phyloP scores from a whole-genome alignment of 768 basidiomycete species.

The Hemileccinum rubropunctum region DNA sequence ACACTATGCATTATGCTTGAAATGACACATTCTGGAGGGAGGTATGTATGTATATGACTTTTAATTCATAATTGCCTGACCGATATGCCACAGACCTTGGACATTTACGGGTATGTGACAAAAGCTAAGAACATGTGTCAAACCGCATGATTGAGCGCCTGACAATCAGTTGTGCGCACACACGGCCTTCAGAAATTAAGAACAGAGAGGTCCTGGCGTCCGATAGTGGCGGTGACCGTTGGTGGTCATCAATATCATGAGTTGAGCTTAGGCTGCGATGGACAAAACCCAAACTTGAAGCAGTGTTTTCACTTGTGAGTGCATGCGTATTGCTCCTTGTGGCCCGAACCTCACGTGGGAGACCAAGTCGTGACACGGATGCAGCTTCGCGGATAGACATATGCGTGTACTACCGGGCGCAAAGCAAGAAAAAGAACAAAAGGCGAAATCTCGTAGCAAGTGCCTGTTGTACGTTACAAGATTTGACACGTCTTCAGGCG shows the following conservation, averaged over 20 bases:
- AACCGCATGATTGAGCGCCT: not conserved
- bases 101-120: not conserved
- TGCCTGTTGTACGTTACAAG: conserved; percentile 48
- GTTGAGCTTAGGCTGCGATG: conserved; percentile 59
- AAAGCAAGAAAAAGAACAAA: conserved; percentile 61
- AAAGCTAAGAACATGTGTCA: too few species aligned
- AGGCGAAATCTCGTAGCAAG: conserved; percentile 55
- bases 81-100: not conserved
- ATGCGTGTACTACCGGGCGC: conserved; percentile 54
- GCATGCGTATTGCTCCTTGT: not conserved
- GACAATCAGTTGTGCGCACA: conserved; percentile 35
- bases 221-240: conserved; percentile 57
- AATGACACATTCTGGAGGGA: not conserved
- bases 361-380: conserved; percentile 39
- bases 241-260: conserved; percentile 54
- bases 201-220: conserved; percentile 64
- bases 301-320: conserved; percentile 53
- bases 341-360: not conserved
- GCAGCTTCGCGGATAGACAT: conserved; percentile 46
- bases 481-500: conserved; percentile 50
- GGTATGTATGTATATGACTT: not conserved
- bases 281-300: conserved; percentile 67
- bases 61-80: not conserved
- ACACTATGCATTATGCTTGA: not conserved
- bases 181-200: conserved; percentile 43